These are phyloP conservation scores for Yamadazyma diddensiae DNA, from an alignment of 1,139 yeast species.

Conservation along the genomic window DNA sequence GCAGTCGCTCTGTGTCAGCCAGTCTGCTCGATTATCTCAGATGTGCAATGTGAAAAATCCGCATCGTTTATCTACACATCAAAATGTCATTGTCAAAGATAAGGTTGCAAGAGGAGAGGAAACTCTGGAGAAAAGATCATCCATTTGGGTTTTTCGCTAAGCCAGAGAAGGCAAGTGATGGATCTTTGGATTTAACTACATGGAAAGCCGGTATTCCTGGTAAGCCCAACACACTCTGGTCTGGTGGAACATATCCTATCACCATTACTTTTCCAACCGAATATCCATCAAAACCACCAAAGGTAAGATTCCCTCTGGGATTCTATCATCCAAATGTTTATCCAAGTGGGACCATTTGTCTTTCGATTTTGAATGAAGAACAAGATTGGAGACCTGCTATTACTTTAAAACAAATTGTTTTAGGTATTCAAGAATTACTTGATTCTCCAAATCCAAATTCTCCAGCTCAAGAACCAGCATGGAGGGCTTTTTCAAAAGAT, in stretches of 20 bases:
- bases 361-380: constrained; percentile 88
- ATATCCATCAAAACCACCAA: constrained; percentile 96
- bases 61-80: background rate
- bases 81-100: constrained; percentile 61
- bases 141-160: constrained; percentile 97
- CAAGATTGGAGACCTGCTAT: constrained; percentile 99
- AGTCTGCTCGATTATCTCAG: too few relatives aligned
- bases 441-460: constrained; percentile 91
- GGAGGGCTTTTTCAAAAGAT: constrained; percentile 77
- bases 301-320: constrained; percentile 79
- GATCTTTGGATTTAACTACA: constrained; percentile 74
- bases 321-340: constrained; percentile 97
- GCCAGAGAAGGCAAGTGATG: constrained; percentile 75
- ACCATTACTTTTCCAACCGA: constrained; percentile 82
- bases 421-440: constrained; percentile 90
- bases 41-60: too few relatives aligned
- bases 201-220: constrained; percentile 99
- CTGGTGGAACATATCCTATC: constrained; percentile 83
- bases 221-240: constrained; percentile 82
- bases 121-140: constrained; percentile 97
- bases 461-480: constrained; percentile 98
- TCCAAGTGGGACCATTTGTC: constrained; percentile 94
- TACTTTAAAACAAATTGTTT: constrained; percentile 81
- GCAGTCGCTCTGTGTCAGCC: too few relatives aligned
- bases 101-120: constrained; percentile 84